phyloP scores from a whole-genome alignment of 805 yeast genomes.

The Yamadazyma tumulicola region DNA sequence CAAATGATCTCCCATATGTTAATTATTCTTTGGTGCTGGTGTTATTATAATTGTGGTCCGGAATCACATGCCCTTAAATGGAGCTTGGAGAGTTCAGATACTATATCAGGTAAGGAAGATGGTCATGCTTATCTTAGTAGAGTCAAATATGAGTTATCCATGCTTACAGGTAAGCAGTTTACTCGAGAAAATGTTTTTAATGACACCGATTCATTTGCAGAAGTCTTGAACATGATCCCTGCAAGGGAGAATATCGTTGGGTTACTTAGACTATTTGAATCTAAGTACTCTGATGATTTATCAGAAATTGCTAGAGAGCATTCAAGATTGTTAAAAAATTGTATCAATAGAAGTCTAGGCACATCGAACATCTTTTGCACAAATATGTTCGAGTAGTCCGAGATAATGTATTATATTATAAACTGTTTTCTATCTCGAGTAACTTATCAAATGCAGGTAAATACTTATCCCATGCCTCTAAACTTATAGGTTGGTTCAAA shows the following conservation, averaged over 20 bases:
- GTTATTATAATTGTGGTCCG: conserved; percentile 10
- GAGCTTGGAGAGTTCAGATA: conserved; percentile 2
- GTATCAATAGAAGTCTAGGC: conserved; percentile 13
- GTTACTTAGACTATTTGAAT: conserved; percentile 10
- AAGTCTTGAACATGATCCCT: conserved; percentile 8
- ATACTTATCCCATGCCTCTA: conserved; percentile 12
- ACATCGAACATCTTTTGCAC: conserved; percentile 6
- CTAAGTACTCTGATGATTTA: conserved; percentile 6
- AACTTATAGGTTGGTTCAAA: conserved; percentile 30
- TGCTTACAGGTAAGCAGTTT: conserved; percentile 10
- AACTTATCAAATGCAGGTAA: conserved; percentile 10
- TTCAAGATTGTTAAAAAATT: conserved; percentile 11
- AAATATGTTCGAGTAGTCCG: conserved; percentile 13
- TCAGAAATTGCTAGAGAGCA: conserved; percentile 15
- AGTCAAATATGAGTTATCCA: conserved; percentile 8
- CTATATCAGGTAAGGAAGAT: conserved; percentile 9
- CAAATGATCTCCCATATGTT: conserved; percentile 14
- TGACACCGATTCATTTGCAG: conserved; percentile 9
- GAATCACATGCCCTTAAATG: conserved; percentile 8
- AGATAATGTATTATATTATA: too few relatives aligned
- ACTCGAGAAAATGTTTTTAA: conserved; percentile 6
- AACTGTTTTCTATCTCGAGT: conserved; percentile 10
- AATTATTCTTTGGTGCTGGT: conserved; percentile 13
- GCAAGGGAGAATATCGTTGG: conserved; percentile 12
- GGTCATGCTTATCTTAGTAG: conserved; percentile 9